Evolutionary conservation across 371 early-diverging fungal species (phyloP), one percentile per base, ranked within the genome.

Genomic region (Saksenaea vasiformis): DNA sequence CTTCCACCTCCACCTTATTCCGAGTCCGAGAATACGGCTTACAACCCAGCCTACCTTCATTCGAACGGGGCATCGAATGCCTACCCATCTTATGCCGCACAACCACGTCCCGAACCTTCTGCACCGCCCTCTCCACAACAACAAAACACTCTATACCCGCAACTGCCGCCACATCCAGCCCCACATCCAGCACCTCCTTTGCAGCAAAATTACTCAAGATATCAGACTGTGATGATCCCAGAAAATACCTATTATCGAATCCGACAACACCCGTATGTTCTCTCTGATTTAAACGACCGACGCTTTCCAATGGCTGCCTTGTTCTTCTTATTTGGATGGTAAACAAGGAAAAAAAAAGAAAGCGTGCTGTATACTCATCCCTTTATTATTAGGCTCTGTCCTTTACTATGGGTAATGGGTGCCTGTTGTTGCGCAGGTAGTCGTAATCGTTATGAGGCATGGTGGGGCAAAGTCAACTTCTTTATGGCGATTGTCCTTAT

Each of bases 371-470:
- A n/a, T n/a, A n/a, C 13, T 1, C 17, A 17, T 53, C 53, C 9
- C 31, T n/a, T 15, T 10, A 10, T 28, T 35, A 34, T 5, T 39
- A 69, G 70, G 66, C 63, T 70, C 36, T 70, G 62, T 36, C 70
- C 70, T 10, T 63, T 60, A 2, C 35, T 66, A 28, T 70, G 70
- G 70, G 56, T 70, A 1, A 34, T 70, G 13, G 70, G 70, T 22
- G 70, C 70, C 17, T 70, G 70, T 34, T 70, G 70, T 31, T 70
- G 70, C 24, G 61, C 59, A 17, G 70, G 62, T 24, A 62, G 70
- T 34, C 60, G 66, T 24, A 70, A 70, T 39, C 62, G 61, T 13
- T 70, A 70, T 39, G 70, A 70, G 56, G 44, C 61, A 11, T 70
- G 66, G 66, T 70, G 70, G 70, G 61, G 61, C n/a, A 62, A 60